Base-by-base conservation (phyloP, 305 asterid genomes). In the Euphrasia arctica region DNA sequence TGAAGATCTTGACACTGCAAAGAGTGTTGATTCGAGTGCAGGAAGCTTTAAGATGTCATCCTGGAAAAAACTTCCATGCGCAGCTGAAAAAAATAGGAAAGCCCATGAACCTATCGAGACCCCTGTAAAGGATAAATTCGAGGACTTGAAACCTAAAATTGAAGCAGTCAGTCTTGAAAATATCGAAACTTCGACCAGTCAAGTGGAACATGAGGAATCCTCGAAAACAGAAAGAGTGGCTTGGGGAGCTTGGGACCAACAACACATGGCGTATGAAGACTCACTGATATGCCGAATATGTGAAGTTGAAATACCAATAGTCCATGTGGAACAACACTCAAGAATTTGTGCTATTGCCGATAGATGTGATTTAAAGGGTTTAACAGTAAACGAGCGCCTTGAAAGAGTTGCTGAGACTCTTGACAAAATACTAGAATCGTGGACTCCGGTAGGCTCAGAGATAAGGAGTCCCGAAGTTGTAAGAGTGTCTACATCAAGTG, bases 361-460 rank as follows among this genome's bases (percentile, higher is more conserved):
- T 75, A 85, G 98, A 75, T 94, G 99, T 80, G 99, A 94, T 82
- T 81, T 94, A 45, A 94, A 94, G 81, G 99, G 98, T 72, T 77
- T 91, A 78, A 80, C 86, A 11, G 82, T 87, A 68, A 88, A 94
- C 64, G 97, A 90, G 67, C 75, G 99, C 54, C 89, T 94, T 68
- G 87, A 82, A 76, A 90, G 99, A 80, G 86, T 88, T 75, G 82
- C 85, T n/a, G 96, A 90, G 67, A 81, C 94, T 70, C 92, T 94
- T 70, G 99, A 83, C 76, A 94, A 80, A 77, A 76, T 94, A 73
- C 80, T 94, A 48, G 99, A 94, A 73, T 80, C 92, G 4, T 88
- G 95, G 96, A 80, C 88, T 52, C 88, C 91, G 5, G 78, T 80
- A 79, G 64, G 80, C 71, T 64, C 72, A 18, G 84, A 85, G 61